Conservation (phyloP, 345 rosid genomes). For the Orychophragmus violaceus region DNA sequence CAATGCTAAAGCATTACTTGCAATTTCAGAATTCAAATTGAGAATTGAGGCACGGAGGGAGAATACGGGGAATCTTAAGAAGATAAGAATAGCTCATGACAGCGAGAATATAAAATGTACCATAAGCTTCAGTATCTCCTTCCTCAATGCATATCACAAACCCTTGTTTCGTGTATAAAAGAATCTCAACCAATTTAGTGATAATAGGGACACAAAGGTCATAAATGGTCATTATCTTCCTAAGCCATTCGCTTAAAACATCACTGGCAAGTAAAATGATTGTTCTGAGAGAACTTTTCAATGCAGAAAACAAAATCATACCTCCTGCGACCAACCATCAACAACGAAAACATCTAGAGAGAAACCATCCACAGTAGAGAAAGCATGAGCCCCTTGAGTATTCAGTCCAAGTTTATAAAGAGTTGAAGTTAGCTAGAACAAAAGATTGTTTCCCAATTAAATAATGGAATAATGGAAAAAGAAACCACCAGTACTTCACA, state of each 20-base stretch:
- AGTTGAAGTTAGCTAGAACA: slow-evolving; percentile 66
- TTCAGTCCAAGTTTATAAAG: slow-evolving; percentile 89
- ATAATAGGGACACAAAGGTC: slow-evolving; percentile 11
- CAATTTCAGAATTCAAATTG: slow-evolving; percentile 2
- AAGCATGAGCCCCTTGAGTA: slow-evolving; percentile 95
- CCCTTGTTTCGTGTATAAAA: slow-evolving; percentile 60
- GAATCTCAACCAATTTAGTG: slow-evolving; percentile 10
- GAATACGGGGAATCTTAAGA: neutral
- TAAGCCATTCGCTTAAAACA: neutral
- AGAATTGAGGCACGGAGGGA: neutral
- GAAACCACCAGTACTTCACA: neutral
- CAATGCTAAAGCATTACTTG: slow-evolving; percentile 11
- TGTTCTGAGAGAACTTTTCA: neutral
- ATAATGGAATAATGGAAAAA: neutral
- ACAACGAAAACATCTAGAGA: slow-evolving; percentile 93
- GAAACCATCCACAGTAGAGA: slow-evolving; percentile 89
- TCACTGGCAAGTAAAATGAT: neutral
- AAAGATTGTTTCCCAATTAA: neutral
- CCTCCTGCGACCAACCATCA: slow-evolving; percentile 95
- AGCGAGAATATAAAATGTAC: slow-evolving; percentile 33
- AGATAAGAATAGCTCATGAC: neutral
- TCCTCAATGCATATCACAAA: slow-evolving; percentile 56
- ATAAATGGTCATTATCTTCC: neutral
- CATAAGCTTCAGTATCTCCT: slow-evolving; percentile 70
- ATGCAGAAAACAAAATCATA: slow-evolving; percentile 23